These are phyloP conservation scores for Phytophthora citrophthora DNA, from an alignment of 352 stramenopile genomes.

Conservation along the genomic window DNA sequence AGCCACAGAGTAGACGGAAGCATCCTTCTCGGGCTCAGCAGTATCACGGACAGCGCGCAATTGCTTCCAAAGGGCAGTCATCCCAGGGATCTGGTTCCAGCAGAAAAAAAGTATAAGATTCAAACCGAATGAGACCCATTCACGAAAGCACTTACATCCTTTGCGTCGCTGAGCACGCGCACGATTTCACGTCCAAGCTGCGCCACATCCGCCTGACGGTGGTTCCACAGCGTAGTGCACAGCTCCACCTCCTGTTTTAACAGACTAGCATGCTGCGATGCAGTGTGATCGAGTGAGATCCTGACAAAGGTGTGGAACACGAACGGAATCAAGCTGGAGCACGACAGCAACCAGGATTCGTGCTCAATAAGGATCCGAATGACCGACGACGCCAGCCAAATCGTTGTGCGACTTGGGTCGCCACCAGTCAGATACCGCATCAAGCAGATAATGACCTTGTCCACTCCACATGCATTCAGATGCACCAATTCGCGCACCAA, in stretches of 20 bases:
- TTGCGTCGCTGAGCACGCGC: slow-evolving; percentile 79
- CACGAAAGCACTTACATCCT: slow-evolving; percentile 57
- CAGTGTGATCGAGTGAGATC: slow-evolving; percentile 73
- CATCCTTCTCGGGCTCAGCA: slow-evolving; percentile 50
- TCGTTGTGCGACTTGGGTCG: slow-evolving; percentile 70
- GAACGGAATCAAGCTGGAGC: slow-evolving; percentile 77
- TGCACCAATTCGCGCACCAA: slow-evolving; percentile 83
- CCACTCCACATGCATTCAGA: slow-evolving; percentile 66
- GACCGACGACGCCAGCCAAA: slow-evolving; percentile 82
- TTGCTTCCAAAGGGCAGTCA: slow-evolving; percentile 85
- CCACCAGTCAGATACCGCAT: slow-evolving; percentile 76
- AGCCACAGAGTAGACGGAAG: slow-evolving; percentile 62
- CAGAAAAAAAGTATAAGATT: slow-evolving; percentile 2
- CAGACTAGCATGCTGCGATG: slow-evolving; percentile 53
- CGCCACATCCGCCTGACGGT: slow-evolving; percentile 66
- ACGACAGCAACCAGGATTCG: slow-evolving; percentile 76
- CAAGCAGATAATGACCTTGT: slow-evolving; percentile 79
- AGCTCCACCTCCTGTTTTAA: slow-evolving; percentile 84
- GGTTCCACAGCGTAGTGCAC: slow-evolving; percentile 78
- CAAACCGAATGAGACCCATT: too few species aligned
- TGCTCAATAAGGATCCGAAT: slow-evolving; percentile 83
- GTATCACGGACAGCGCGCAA: slow-evolving; percentile 68
- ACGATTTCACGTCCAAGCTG: slow-evolving; percentile 81
- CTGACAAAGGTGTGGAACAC: slow-evolving; percentile 83
- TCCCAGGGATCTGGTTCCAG: slow-evolving; percentile 64